These are phyloP conservation scores for Glebionis coronaria DNA, from an alignment of 129 eudicot species.

Conservation along the genomic window DNA sequence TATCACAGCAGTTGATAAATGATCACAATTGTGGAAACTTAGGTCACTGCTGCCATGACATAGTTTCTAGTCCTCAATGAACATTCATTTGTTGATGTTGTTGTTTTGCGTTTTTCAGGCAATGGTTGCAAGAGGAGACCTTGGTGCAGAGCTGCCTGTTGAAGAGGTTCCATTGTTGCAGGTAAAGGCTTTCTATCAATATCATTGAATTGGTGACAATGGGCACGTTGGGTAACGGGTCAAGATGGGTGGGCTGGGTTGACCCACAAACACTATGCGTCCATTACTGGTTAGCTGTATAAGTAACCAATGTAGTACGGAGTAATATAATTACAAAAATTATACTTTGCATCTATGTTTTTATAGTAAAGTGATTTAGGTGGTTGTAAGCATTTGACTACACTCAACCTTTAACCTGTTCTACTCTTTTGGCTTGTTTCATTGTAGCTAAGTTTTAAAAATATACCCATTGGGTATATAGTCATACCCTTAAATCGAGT, in stretches of 20 bases:
- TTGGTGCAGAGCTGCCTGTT: constrained; percentile 93
- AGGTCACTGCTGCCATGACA: background rate
- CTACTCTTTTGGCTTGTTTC: background rate
- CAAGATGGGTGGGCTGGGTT: too few species aligned
- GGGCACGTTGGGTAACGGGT: background rate
- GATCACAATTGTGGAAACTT: background rate
- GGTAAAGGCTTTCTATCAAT: constrained; percentile 41
- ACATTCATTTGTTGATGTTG: background rate
- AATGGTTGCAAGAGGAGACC: constrained; percentile 99
- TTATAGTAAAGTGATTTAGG: background rate
- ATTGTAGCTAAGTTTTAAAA: constrained; percentile 8
- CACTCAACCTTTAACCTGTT: background rate
- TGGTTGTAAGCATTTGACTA: constrained; percentile 6
- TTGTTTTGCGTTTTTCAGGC: constrained; percentile 47
- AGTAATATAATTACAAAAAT: background rate
- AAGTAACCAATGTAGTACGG: background rate
- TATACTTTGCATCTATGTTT: background rate
- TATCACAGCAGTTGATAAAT: background rate
- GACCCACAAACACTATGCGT: too few species aligned
- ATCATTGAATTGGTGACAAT: background rate
- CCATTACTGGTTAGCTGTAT: too few species aligned
- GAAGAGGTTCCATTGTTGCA: constrained; percentile 99
- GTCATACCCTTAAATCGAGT: background rate
- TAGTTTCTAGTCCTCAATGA: background rate
- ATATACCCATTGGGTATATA: background rate